Evolutionary conservation across 2,329 filamentous ascomycete genomes (phyloP).

Genomic region (Gremmenia infestans): DNA sequence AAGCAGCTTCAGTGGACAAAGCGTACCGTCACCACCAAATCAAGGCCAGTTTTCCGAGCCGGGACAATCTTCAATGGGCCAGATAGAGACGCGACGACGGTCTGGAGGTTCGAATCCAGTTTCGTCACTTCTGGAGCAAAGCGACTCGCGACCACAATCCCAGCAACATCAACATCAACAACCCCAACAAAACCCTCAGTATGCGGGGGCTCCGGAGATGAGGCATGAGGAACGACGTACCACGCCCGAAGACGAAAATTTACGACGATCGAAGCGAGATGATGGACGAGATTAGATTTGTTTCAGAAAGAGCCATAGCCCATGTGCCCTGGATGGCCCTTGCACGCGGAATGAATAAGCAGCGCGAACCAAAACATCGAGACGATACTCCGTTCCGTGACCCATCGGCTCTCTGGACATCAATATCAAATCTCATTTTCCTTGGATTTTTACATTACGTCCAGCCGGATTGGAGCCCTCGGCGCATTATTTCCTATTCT

Average conservation of each 20-base stretch:
- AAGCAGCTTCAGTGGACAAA: constrained; percentile 22
- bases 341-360: constrained; percentile 17
- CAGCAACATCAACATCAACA: constrained; percentile 21
- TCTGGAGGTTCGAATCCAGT: constrained; percentile 28
- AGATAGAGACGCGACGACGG: constrained; percentile 20
- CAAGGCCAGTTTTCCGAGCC: constrained; percentile 7
- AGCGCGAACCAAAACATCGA: neutral
- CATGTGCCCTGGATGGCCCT: constrained; percentile 4
- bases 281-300: constrained; percentile 29
- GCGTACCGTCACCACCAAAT: constrained; percentile 17
- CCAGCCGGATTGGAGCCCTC: constrained; percentile 1
- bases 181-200: constrained; percentile 22
- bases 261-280: constrained; percentile 28
- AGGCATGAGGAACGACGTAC: constrained; percentile 26
- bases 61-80: constrained; percentile 7
- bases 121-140: constrained; percentile 28
- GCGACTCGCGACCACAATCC: constrained; percentile 21
- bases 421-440: constrained; percentile 8
- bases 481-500: constrained; percentile 5
- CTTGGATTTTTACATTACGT: constrained; percentile 5
- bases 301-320: constrained; percentile 21
- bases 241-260: constrained; percentile 22
- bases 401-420: neutral
- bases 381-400: neutral
- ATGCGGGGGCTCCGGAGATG: constrained; percentile 26